Evolutionary conservation across 495 filamentous ascomycete species (phyloP).

Genomic region (Lophiostoma macrostomum): DNA sequence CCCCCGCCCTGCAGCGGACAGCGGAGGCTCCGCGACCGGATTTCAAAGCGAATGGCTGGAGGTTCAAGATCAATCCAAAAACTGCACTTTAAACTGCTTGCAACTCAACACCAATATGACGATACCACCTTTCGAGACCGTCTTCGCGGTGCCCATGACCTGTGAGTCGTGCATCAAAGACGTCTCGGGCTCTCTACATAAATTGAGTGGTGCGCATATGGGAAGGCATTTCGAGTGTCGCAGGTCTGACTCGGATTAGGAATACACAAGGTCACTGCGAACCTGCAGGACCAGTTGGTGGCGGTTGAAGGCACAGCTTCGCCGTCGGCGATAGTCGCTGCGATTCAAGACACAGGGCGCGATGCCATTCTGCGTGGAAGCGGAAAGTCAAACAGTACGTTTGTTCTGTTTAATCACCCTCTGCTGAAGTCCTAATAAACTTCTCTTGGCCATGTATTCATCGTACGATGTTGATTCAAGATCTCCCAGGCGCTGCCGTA

Average conservation of each 20-base stretch:
- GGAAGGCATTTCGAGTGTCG: neutral
- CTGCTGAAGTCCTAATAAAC: slow-evolving; percentile 9
- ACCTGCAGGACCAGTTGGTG: slow-evolving; percentile 65
- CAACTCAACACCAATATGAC: slow-evolving; percentile 4
- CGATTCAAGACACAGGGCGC: slow-evolving; percentile 84
- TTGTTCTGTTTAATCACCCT: neutral
- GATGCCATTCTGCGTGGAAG: slow-evolving; percentile 93
- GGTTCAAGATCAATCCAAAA: neutral
- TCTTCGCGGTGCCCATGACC: slow-evolving; percentile 91
- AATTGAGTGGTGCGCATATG: slow-evolving; percentile 58
- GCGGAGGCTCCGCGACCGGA: neutral
- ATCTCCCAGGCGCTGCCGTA: slow-evolving; percentile 74
- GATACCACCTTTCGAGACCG: slow-evolving; percentile 57
- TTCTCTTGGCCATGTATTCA: neutral
- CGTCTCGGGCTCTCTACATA: slow-evolving; percentile 69
- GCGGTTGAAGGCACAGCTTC: slow-evolving; percentile 70
- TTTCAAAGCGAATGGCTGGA: slow-evolving; percentile 6
- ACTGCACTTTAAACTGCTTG: neutral
- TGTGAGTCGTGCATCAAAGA: slow-evolving; percentile 85
- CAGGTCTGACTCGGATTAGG: slow-evolving; percentile 39
- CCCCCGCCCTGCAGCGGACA: too few relatives aligned
- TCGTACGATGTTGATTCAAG: slow-evolving; percentile 20
- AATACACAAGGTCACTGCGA: slow-evolving; percentile 64
- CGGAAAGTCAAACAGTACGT: slow-evolving; percentile 77
- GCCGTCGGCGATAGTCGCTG: slow-evolving; percentile 81